A percentile compares a stretch with the other conserved stretches of the same genome.
Conservation (phyloP, 345 rosid species). For the Gynandropsis gynandra region DNA sequence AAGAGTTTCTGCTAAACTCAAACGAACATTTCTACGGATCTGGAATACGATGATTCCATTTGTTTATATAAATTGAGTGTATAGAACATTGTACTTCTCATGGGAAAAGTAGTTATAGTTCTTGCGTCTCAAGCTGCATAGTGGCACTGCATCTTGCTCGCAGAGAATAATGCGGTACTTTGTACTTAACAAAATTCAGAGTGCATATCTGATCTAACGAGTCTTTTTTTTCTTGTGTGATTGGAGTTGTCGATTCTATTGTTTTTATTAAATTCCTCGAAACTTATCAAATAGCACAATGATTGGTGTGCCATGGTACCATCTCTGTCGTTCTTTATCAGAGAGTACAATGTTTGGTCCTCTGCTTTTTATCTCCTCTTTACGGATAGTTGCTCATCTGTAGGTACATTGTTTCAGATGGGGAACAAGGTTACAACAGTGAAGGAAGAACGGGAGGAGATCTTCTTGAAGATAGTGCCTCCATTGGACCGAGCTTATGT, state of each 20-base stretch:
- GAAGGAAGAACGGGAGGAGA: slow-evolving; percentile 50
- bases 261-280: too few relatives aligned
- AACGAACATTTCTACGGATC: not conserved
- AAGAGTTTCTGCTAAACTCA: not conserved
- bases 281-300: not conserved
- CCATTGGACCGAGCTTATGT: slow-evolving; percentile 51
- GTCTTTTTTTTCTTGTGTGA: too few relatives aligned
- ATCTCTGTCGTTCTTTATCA: too few relatives aligned
- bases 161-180: too few relatives aligned
- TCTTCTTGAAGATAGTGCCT: slow-evolving; percentile 51
- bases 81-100: not conserved
- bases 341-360: not conserved
- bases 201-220: too few relatives aligned
- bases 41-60: not conserved
- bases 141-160: too few relatives aligned
- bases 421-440: slow-evolving; percentile 63
- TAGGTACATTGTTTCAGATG: slow-evolving; percentile 31
- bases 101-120: not conserved
- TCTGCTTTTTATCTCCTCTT: not conserved
- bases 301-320: too few relatives aligned
- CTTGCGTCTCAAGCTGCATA: not conserved
- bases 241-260: too few relatives aligned
- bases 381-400: not conserved
- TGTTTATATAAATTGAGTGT: not conserved
- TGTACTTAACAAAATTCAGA: too few relatives aligned